phyloP scores from a whole-genome alignment of 345 rosid species.

The Eutrema japonicum region DNA sequence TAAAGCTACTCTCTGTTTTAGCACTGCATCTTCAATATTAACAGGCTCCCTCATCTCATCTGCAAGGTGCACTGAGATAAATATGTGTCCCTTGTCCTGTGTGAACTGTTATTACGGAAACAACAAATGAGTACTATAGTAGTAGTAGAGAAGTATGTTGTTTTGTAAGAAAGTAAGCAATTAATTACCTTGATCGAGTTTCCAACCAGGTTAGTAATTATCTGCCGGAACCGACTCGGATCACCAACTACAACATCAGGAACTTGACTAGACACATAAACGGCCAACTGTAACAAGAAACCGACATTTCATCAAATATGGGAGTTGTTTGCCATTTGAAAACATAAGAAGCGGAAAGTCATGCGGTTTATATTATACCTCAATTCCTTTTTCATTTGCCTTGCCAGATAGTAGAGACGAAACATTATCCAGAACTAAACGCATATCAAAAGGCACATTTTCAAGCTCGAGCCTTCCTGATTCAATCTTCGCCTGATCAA shows the following conservation, averaged over 20 bases:
- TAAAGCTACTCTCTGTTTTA: constrained; percentile 54
- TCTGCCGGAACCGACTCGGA: constrained; percentile 83
- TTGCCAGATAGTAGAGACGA: constrained; percentile 74
- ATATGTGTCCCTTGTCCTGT: constrained; percentile 74
- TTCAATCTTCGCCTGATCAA: constrained; percentile 99
- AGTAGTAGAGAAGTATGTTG: neutral
- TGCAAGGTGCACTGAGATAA: constrained; percentile 81
- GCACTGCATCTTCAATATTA: constrained; percentile 56
- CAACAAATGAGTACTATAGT: constrained; percentile 8
- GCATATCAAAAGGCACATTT: constrained; percentile 81
- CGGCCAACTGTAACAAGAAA: constrained; percentile 60
- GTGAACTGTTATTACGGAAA: constrained; percentile 68
- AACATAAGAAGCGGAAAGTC: constrained; percentile 14
- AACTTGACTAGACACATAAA: constrained; percentile 78
- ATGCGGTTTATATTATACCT: constrained; percentile 51
- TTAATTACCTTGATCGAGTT: constrained; percentile 86
- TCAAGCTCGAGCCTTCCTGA: constrained; percentile 95
- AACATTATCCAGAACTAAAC: constrained; percentile 70
- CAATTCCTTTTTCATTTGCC: constrained; percentile 75
- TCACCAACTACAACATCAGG: constrained; percentile 88
- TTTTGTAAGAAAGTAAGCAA: constrained; percentile 10
- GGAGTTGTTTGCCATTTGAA: constrained; percentile 1
- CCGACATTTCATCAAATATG: constrained; percentile 2
- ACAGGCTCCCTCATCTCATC: constrained; percentile 58
- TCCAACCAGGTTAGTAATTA: constrained; percentile 92